Evolutionary conservation across 257 asterid species (phyloP).

Genomic region (Primulina tabacum): DNA sequence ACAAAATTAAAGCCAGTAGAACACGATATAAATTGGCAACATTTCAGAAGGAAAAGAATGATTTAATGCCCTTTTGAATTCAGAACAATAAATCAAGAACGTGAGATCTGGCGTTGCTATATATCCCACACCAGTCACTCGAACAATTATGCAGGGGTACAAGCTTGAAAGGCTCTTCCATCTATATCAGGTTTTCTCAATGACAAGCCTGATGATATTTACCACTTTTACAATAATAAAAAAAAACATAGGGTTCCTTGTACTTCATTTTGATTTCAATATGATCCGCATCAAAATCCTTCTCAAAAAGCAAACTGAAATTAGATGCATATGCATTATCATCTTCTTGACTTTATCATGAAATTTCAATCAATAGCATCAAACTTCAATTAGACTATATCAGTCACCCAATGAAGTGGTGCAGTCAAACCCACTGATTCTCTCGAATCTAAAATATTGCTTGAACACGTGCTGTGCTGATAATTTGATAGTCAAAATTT

Average conservation of each 20-base stretch:
- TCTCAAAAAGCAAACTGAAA: too few relatives aligned
- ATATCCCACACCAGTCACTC: too few relatives aligned
- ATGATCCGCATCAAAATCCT: too few relatives aligned
- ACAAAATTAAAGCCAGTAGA: background rate
- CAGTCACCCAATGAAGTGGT: background rate
- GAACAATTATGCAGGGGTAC: too few relatives aligned
- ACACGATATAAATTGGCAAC: background rate
- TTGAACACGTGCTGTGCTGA: background rate
- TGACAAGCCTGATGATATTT: too few relatives aligned
- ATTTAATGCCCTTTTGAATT: background rate
- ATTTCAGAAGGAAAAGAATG: background rate
- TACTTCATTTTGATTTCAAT: too few relatives aligned
- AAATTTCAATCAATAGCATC: background rate
- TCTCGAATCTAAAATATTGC: too few relatives aligned
- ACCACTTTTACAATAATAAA: too few relatives aligned
- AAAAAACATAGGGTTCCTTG: too few relatives aligned
- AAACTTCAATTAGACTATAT: background rate
- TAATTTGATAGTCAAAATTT: background rate
- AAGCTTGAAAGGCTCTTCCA: too few relatives aligned
- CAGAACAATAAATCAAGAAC: background rate
- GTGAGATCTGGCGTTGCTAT: background rate
- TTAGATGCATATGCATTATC: background rate
- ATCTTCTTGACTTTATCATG: background rate
- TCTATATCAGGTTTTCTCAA: too few relatives aligned
- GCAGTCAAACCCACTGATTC: background rate